A percentile compares a stretch with the other conserved stretches of the same genome.
phyloP scores from a whole-genome alignment of 768 basidiomycete species.

The Pisolithus marmoratus region DNA sequence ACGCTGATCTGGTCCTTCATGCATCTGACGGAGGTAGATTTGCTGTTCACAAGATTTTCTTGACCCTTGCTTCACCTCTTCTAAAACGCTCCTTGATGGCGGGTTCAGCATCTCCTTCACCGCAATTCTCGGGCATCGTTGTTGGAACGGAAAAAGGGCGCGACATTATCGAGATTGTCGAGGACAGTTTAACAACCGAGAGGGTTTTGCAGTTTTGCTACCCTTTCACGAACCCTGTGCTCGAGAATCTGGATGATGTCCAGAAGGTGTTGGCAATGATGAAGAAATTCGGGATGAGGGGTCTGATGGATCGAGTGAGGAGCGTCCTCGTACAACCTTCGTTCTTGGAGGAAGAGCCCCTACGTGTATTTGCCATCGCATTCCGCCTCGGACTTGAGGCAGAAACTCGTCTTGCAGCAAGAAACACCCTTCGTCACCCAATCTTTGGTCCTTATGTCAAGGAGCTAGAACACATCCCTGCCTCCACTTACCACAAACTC shows the following conservation, averaged over 20 bases:
- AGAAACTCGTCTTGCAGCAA: constrained; percentile 31
- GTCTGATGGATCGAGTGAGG: constrained; percentile 25
- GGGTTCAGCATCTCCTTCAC: constrained; percentile 24
- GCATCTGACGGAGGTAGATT: constrained; percentile 39
- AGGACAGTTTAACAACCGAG: constrained; percentile 27
- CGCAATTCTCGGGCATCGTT: constrained; percentile 20
- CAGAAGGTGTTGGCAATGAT: constrained; percentile 31
- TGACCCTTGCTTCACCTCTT: constrained; percentile 38
- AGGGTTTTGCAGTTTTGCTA: constrained; percentile 33
- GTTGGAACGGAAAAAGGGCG: constrained; percentile 18
- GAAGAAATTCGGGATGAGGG: constrained; percentile 35
- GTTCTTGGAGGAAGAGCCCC: constrained; percentile 25
- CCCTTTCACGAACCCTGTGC: constrained; percentile 28
- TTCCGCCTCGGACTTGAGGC: constrained; percentile 30
- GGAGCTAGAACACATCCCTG: constrained; percentile 35
- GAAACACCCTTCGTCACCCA: constrained; percentile 29
- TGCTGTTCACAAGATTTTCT: constrained; percentile 36
- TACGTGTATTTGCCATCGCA: constrained; percentile 37
- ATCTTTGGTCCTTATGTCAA: constrained; percentile 30
- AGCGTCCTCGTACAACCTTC: constrained; percentile 20
- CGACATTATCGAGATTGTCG: constrained; percentile 27
- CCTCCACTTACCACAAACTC: constrained; percentile 30
- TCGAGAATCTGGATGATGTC: constrained; percentile 31
- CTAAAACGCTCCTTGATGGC: constrained; percentile 28
- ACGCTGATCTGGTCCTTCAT: constrained; percentile 39